Evolutionary conservation across 83 land plant species (phyloP).

Genomic region (Thuja plicata): DNA sequence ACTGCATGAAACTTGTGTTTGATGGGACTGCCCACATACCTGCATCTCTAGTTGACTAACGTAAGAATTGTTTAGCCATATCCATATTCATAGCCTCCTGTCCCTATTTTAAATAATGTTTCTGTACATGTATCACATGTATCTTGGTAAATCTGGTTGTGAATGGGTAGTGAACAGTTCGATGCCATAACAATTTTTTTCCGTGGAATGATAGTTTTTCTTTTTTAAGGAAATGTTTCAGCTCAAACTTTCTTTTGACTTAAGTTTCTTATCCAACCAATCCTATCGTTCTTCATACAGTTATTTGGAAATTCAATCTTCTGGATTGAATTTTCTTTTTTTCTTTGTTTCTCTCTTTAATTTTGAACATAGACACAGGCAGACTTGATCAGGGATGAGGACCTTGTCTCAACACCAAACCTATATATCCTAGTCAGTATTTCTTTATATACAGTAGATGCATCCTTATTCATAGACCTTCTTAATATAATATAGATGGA

Average conservation of each 20-base stretch:
- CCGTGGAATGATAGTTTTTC: not conserved
- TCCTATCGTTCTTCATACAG: not conserved
- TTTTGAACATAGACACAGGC: not conserved
- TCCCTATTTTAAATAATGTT: not conserved
- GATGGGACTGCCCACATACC: not conserved
- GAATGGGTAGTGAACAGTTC: not conserved
- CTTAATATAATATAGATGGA: not conserved
- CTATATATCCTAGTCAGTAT: not conserved
- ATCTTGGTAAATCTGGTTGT: not conserved
- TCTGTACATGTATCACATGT: not conserved
- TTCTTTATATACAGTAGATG: not conserved
- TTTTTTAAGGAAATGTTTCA: not conserved
- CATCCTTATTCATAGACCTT: not conserved
- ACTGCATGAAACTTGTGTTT: too few species aligned
- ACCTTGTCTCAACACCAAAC: not conserved
- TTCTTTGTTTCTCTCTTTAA: not conserved
- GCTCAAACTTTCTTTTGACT: not conserved
- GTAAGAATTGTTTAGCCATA: not conserved
- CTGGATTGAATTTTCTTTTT: not conserved
- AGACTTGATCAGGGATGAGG: not conserved
- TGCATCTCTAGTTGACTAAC: not conserved
- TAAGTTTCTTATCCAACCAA: not conserved
- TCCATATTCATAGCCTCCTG: not conserved
- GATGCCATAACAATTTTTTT: not conserved
- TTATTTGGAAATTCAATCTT: not conserved